Conservation (phyloP, 805 yeast genomes). For the Peterozyma xylosa region DNA sequence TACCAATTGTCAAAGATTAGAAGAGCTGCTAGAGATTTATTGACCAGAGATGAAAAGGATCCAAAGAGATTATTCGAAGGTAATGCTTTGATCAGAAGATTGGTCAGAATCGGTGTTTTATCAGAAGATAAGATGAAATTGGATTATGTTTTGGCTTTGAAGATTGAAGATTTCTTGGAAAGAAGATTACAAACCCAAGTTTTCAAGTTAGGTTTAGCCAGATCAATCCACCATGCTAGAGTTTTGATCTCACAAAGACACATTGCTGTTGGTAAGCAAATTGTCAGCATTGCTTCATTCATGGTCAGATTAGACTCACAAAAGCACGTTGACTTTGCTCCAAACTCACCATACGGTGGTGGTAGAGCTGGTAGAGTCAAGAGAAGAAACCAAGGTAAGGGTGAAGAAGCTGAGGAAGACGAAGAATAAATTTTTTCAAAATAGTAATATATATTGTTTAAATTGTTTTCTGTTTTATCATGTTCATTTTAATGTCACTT, state of each 20-base stretch:
- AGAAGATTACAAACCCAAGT: slow-evolving; percentile 99
- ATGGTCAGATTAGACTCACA: slow-evolving; percentile 99
- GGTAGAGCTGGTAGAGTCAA: slow-evolving; percentile 99
- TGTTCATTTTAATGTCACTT: slow-evolving; percentile 5
- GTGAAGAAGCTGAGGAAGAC: slow-evolving; percentile 59
- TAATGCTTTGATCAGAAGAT: slow-evolving; percentile 99
- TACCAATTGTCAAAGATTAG: slow-evolving; percentile 99
- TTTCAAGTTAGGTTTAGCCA: slow-evolving; percentile 98
- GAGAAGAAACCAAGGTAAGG: slow-evolving; percentile 78
- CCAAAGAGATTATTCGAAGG: slow-evolving; percentile 99
- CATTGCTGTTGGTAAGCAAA: slow-evolving; percentile 99
- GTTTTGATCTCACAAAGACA: slow-evolving; percentile 98
- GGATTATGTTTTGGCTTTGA: slow-evolving; percentile 98
- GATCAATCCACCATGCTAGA: slow-evolving; percentile 99
- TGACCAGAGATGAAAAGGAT: slow-evolving; percentile 99
- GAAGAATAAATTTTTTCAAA: slow-evolving; percentile 23
- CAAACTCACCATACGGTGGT: slow-evolving; percentile 99
- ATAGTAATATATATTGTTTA: too few relatives aligned
- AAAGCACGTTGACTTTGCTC: slow-evolving; percentile 99
- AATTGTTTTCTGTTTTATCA: background rate
- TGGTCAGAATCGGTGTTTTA: slow-evolving; percentile 98
- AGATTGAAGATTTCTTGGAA: slow-evolving; percentile 98
- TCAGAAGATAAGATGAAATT: slow-evolving; percentile 99
- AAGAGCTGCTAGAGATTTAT: slow-evolving; percentile 99
- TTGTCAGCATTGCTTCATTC: slow-evolving; percentile 98